Conservation (phyloP, 75 land plant species). For the Isoetes taiwanensis region DNA sequence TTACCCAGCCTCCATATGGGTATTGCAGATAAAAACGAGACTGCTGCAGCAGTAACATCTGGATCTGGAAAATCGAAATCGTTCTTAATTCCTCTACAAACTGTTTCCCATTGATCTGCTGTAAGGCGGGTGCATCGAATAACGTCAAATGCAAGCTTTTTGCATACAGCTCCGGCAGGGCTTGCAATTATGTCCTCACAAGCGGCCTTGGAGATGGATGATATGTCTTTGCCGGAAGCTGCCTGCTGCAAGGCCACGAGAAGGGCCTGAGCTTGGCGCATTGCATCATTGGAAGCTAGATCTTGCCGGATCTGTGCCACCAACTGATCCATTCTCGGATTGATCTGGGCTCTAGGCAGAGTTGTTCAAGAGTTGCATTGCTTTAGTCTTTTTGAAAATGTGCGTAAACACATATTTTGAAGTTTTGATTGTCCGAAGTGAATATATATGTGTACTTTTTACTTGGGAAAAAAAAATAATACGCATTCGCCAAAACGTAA, state of each 20-base stretch:
- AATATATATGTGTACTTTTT: too few species aligned
- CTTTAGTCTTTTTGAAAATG: too few species aligned
- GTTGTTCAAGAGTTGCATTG: too few species aligned
- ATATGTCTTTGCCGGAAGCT: conserved; percentile 92
- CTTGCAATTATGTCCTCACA: conserved; percentile 88
- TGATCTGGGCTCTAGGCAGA: too few species aligned
- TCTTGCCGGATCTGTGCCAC: conserved; percentile 84
- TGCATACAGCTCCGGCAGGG: conserved; percentile 86
- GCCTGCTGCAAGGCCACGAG: conserved; percentile 86
- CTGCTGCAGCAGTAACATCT: conserved; percentile 92
- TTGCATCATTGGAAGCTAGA: conserved; percentile 87
- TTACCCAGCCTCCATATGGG: conserved; percentile 65
- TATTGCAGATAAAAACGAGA: conserved; percentile 68
- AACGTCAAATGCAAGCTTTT: conserved; percentile 96
- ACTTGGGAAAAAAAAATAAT: too few species aligned
- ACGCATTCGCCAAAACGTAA: too few species aligned
- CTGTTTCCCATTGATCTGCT: conserved; percentile 81
- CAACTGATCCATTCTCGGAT: conserved; percentile 61
- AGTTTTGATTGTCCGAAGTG: too few species aligned
- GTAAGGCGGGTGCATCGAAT: conserved; percentile 78
- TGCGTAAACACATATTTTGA: too few species aligned
- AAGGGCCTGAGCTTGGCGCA: conserved; percentile 79
- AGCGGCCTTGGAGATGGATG: conserved; percentile 55
- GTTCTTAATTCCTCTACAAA: conserved; percentile 54
- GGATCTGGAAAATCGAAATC: conserved; percentile 97